Base-by-base conservation (phyloP, 148 eudicot species). In the Selenicereus undatus region DNA sequence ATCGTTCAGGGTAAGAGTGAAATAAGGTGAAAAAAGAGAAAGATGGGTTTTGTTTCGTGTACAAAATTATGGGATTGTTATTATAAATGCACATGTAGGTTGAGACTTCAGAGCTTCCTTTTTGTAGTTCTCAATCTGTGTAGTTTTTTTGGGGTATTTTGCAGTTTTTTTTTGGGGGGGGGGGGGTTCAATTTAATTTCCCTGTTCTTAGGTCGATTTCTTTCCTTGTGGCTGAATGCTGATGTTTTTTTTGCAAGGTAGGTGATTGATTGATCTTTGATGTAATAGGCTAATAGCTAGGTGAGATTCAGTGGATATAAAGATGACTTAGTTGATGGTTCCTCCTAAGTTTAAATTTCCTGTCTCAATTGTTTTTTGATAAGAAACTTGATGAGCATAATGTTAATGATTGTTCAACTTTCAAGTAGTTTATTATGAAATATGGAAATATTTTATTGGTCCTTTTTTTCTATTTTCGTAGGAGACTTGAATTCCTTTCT, bases 1-100 rank as follows among this genome's bases (percentile, higher is more conserved):
- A 78, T 76, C 86, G 72, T 76, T 76, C 78, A 50, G 80, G 81
- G n/a, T 81, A 75, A 24, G 76, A 77, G 17, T 5, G 29, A 36
- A 9, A 43, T 4, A 73, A 10, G 17, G n/a, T 35, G n/a, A 22
- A 5, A 36, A 36, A 18, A 30, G 11, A 14, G 74, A 36, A 7
- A 71, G 45, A 73, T 10, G 26, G 5, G n/a, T 42, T 73, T 43
- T 73, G 30, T 74, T 75, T 50, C 13, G 17, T 75, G 77, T 75
- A 75, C 36, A 75, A 75, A 75, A 16, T 66, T 66, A 66, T 50
- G 77, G 77, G 77, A 51, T 50, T 14, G 3, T 50, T 51, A 26
- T 26, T 3, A 32, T 32, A 32, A n/a, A 24, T 64, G 10, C 11
- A 27, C 5, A 4, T 39, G 43, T 66, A 66, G 32, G 18, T 66